These are phyloP conservation scores for Candida tropicalis DNA, from an alignment of 1,139 yeast species.

Conservation along the genomic window DNA sequence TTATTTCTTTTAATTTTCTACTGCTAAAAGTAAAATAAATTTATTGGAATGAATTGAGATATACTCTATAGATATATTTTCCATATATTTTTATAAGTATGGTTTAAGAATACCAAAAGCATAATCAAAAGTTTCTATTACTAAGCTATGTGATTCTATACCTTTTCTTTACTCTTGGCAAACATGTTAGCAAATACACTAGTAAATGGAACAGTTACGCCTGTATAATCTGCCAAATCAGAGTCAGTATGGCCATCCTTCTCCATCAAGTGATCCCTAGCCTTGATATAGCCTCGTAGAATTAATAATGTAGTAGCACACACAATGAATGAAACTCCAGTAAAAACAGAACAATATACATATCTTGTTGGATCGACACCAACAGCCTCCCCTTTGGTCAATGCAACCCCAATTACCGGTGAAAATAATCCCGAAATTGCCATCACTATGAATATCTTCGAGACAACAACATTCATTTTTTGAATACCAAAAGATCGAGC, in stretches of 20 bases:
- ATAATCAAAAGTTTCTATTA: too few relatives aligned
- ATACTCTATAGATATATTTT: too few relatives aligned
- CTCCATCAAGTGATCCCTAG: conserved; percentile 37
- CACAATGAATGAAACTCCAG: conserved; percentile 52
- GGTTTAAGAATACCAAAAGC: too few relatives aligned
- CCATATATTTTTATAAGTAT: too few relatives aligned
- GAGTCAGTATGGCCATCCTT: conserved; percentile 21
- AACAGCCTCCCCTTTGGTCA: conserved; percentile 37
- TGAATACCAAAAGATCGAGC: conserved; percentile 49
- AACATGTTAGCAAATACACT: conserved; percentile 21
- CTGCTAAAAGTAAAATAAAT: too few relatives aligned
- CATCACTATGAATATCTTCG: conserved; percentile 49
- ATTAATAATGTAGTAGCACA: conserved; percentile 40
- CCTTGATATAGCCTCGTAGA: conserved; percentile 52
- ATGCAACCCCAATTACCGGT: conserved; percentile 56
- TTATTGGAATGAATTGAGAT: too few relatives aligned
- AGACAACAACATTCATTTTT: conserved; percentile 51
- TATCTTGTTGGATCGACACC: conserved; percentile 49
- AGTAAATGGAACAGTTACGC: conserved; percentile 21
- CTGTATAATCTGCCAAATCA: conserved; percentile 22
- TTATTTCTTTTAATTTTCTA: too few relatives aligned
- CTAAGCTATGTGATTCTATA: too few relatives aligned
- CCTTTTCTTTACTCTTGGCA: conserved; percentile 13
- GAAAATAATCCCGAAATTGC: conserved; percentile 52
- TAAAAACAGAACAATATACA: conserved; percentile 51